Base-by-base conservation (phyloP, 345 rosid genomes). In the Heritiera littoralis region DNA sequence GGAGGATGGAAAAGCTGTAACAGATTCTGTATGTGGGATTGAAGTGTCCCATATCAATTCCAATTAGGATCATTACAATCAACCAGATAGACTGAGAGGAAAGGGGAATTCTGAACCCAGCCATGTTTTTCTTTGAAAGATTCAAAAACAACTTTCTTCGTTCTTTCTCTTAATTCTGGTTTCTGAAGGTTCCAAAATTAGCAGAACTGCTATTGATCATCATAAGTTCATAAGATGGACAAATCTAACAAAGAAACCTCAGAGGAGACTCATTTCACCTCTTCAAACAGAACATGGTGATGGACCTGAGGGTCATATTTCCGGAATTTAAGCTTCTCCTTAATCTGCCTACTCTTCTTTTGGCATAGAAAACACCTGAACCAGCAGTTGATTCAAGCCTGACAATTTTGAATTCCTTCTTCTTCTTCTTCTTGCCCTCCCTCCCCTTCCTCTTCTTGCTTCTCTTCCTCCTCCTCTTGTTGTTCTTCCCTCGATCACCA, bases 1-100 rank as follows among this genome's bases (percentile, higher is more conserved):
- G 77, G 83, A 94, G 97, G 83, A 90, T 86, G 89, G 92, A 83
- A 66, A 89, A 84, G 82, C 93, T 94, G 45, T 77, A 86, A 64
- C 86, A 92, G 87, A 82, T 93, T 35, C 28, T 23, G 28, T 23
- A 23, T 23, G 28, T 23, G 28, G 28, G 28, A 23, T 23, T 23
- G 28, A 23, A 23, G 28, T 23, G 28, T 23, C 28, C 28, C 28
- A 23, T 23, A 23, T 23, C 28, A 23, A 23, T 23, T 23, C 28
- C 28, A 23, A 23, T 23, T 23, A 23, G 28, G 28, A 23, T 0
- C 28, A 23, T 23, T 23, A 23, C 28, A 23, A 23, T 23, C 28
- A 23, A 23, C 28, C 28, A 23, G 28, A 23, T 23, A 23, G 28
- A 23, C 28, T 23, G 28, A 23, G 28, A 23, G 28, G 28, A 23